Base-by-base conservation (phyloP, 306 rosid genomes). In the Corylus heterophylla region DNA sequence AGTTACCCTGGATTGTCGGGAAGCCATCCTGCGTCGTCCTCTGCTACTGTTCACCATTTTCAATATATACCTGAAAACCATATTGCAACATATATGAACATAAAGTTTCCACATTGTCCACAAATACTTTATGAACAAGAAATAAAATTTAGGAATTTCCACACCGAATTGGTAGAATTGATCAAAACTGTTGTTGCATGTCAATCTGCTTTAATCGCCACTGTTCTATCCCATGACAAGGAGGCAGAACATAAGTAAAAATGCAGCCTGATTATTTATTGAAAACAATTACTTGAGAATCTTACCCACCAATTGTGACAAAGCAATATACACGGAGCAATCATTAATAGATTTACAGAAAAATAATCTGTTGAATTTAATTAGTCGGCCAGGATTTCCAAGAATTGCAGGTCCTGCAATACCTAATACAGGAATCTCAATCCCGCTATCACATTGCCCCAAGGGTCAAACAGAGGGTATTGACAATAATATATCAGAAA, bases 11-110 rank as follows among this genome's bases (percentile, higher is more conserved):
- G 56, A 85, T 31, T 81, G 92, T 61, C 94, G 92, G 51, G 91
- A 91, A 82, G 89, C 78, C 74, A 88, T 72, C 79, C 96, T 86
- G 72, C 85, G 83, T 47, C 93, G 89, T 92, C 92, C 97, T 84
- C 91, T 87, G 88, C 97, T 86, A 78, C 98, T 91, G 86, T 90
- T 93, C 73, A 96, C 96, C 99, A 96, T 96, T 85, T 85, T 29
- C 78, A 67, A 54, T 76, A 54, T 52, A 58, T 73, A 85, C 87
- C 97, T 92, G 90, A 59, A 62, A 82, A 62, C 74, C 52, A 72
- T 69, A 78, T 74, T 29, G 80, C 71, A 62, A 62, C 52, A 56
- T 8, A 37, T 20, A 81, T 55, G 72, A 48, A 80, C 69, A 58
- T 25, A 68, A 45, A 55, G 12, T 27, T 35, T 73, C 31, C 61